Base-by-base conservation (phyloP, 2,329 filamentous ascomycete genomes). In the Fusarium pseudonygamai region DNA sequence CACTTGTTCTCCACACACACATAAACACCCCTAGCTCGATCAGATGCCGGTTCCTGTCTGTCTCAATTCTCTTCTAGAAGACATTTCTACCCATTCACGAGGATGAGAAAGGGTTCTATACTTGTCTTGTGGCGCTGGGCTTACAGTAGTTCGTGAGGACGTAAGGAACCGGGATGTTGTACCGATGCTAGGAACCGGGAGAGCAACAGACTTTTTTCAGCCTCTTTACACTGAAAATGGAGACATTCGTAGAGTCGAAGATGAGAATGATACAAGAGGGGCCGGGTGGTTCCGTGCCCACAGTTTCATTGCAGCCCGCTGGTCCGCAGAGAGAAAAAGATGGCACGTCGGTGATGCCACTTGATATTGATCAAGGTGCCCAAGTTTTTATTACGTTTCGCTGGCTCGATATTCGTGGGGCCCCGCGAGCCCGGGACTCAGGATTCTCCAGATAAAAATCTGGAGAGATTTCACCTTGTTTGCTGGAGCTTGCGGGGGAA, bases 381-480 rank as follows among this genome's bases (percentile, higher is more conserved):
- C 43, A 46, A 47, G 60, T 73, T 76, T 78, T 53, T 65, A 78
- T 77, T 78, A 77, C 75, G 75, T 77, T 77, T 77, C 69, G 64
- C 60, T 60, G 64, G 55, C 60, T 58, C 36, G 45, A 65, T 47
- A 61, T 74, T 77, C 72, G 67, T 69, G 75, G 75, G 75, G 75
- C 75, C 75, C 75, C 75, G 73, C 71, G 75, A 75, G 71, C 62
- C 56, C 39, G 22, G 47, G 50, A 50, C 52, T 69, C 34, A 53
- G 47, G 60, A 45, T 58, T 61, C 55, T 60, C 57, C 56, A 58
- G 60, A 71, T 28, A 28, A 28, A 28, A 28, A 5, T 60, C 56
- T 73, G 60, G 60, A 72, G 71, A 69, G 50, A 55, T 60, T 65
- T 47, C n/a, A 39, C 56, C 59, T 75, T 69, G 67, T 71, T 69